These are phyloP conservation scores for Coix lacrymajobi DNA, from an alignment of 176 grass and related monocot species.

Conservation along the genomic window DNA sequence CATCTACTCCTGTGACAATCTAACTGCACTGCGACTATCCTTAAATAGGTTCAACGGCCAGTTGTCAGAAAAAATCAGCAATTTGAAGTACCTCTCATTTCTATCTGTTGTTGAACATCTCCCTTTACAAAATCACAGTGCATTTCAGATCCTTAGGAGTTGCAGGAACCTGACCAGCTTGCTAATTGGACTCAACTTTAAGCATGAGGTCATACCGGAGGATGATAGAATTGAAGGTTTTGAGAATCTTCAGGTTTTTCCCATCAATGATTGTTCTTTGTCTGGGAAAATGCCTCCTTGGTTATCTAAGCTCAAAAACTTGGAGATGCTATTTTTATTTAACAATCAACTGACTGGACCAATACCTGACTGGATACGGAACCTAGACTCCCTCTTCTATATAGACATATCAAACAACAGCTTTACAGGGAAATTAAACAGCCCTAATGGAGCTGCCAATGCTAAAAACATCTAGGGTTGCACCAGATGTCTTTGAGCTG, in stretches of 20 bases:
- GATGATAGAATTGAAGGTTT: not conserved
- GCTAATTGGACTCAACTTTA: constrained; percentile 26
- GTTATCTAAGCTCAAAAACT: constrained; percentile 27
- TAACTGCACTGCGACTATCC: constrained; percentile 38
- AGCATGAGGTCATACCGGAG: constrained; percentile 21
- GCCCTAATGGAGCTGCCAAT: constrained; percentile 30
- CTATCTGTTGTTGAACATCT: constrained; percentile 20
- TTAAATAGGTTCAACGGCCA: not conserved
- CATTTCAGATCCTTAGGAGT: constrained; percentile 29
- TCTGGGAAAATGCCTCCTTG: constrained; percentile 38
- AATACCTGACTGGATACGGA: constrained; percentile 40
- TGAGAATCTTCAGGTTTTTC: constrained; percentile 36
- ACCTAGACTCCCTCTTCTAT: constrained; percentile 33
- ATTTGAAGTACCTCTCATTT: constrained; percentile 26
- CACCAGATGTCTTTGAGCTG: constrained; percentile 28
- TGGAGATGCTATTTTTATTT: constrained; percentile 23
- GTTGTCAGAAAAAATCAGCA: constrained; percentile 20
- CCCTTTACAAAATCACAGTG: constrained; percentile 32
- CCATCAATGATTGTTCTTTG: constrained; percentile 14
- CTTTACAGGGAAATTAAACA: constrained; percentile 24
- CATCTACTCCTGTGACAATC: constrained; percentile 41
- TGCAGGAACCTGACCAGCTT: constrained; percentile 32
- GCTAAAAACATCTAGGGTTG: constrained; percentile 4
- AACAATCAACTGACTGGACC: constrained; percentile 20
- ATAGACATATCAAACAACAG: constrained; percentile 39